A percentile compares a stretch with the other conserved stretches of the same genome.
Evolutionary conservation across 192 early-diverging fungal species (phyloP).

Genomic region (Backusella mclennaniae): DNA sequence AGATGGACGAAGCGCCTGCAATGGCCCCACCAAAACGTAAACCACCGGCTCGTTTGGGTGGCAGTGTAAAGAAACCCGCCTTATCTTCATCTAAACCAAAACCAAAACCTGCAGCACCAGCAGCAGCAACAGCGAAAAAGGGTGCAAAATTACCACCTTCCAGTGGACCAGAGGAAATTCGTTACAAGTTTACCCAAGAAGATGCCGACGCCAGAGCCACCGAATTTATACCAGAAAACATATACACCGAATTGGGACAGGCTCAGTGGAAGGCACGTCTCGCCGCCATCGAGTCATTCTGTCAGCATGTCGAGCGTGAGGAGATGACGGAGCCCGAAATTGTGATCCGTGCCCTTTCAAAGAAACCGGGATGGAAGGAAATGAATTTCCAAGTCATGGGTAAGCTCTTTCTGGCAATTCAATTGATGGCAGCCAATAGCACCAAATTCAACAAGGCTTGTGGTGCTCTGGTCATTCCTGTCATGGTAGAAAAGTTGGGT

Average conservation of each 20-base stretch:
- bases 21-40: constrained; percentile 35
- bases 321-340: constrained; percentile 69
- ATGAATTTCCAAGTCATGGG: constrained; percentile 93
- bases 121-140: constrained; percentile 33
- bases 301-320: constrained; percentile 60
- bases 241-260: constrained; percentile 64
- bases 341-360: constrained; percentile 72
- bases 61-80: constrained; percentile 39
- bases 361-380: constrained; percentile 96
- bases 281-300: constrained; percentile 76
- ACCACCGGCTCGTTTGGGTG: constrained; percentile 29
- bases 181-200: constrained; percentile 71
- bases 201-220: constrained; percentile 66
- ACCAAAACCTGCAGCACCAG: constrained; percentile 25
- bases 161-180: constrained; percentile 57
- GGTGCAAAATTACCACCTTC: constrained; percentile 43
- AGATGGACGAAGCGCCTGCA: constrained; percentile 26
- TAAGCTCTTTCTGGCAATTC: constrained; percentile 73
- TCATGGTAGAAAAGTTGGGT: constrained; percentile 85
- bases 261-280: constrained; percentile 88
- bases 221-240: constrained; percentile 56
- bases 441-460: constrained; percentile 68
- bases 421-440: constrained; percentile 61
- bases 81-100: constrained; percentile 34
- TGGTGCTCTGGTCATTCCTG: constrained; percentile 70